Evolutionary conservation across 805 yeast genomes (phyloP).

Genomic region (Nakazawaea pomicola): DNA sequence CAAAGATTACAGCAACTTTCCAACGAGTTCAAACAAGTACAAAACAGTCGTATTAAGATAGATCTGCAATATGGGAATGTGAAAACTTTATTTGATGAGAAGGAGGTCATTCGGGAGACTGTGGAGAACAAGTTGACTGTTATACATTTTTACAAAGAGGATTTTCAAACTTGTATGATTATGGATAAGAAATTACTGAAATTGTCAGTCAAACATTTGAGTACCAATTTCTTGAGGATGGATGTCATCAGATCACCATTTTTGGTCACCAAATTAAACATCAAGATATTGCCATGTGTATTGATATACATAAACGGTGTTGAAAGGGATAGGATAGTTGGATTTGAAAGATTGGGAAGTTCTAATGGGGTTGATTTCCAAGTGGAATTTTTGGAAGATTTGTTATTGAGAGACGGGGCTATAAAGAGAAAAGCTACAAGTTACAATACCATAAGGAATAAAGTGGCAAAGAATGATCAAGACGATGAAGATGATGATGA

Average conservation of each 20-base stretch:
- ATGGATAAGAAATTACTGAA: slow-evolving; percentile 44
- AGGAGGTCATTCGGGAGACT: slow-evolving; percentile 48
- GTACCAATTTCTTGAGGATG: slow-evolving; percentile 47
- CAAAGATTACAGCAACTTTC: slow-evolving; percentile 55
- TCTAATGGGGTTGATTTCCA: slow-evolving; percentile 38
- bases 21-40: slow-evolving; percentile 33
- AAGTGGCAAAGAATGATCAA: slow-evolving; percentile 11
- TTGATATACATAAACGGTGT: slow-evolving; percentile 54
- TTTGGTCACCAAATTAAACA: slow-evolving; percentile 53
- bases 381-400: slow-evolving; percentile 42
- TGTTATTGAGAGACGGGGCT: slow-evolving; percentile 28
- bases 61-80: slow-evolving; percentile 38
- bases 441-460: background rate
- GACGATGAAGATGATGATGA: slow-evolving; percentile 36
- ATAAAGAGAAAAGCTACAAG: slow-evolving; percentile 30
- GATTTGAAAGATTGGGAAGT: slow-evolving; percentile 57
- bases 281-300: slow-evolving; percentile 71
- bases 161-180: slow-evolving; percentile 53
- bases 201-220: slow-evolving; percentile 55
- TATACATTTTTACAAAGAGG: slow-evolving; percentile 60
- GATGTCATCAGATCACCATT: slow-evolving; percentile 69
- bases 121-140: slow-evolving; percentile 37
- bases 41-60: slow-evolving; percentile 15
- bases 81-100: slow-evolving; percentile 42
- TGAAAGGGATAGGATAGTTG: slow-evolving; percentile 58